Conservation (phyloP, 495 filamentous ascomycete genomes). For the Aspergillus ellipticus region DNA sequence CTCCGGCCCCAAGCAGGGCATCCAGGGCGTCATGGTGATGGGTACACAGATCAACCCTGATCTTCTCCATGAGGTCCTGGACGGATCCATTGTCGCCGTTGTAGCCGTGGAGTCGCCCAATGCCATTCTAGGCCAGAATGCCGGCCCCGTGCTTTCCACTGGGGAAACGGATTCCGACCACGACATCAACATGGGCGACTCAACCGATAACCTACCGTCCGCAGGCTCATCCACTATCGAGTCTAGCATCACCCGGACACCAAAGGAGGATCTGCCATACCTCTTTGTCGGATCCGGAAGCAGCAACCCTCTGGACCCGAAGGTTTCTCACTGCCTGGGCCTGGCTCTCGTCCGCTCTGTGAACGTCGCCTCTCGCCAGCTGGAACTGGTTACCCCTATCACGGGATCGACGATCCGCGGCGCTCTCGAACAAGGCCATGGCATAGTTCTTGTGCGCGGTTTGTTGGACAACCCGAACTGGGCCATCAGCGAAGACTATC, state of each 20-base stretch:
- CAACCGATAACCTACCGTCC: neutral
- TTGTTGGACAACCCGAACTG: slow-evolving; percentile 50
- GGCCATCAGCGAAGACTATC: slow-evolving; percentile 46
- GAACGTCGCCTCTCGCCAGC: slow-evolving; percentile 29
- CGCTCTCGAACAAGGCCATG: slow-evolving; percentile 30
- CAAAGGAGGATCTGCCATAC: slow-evolving; percentile 37
- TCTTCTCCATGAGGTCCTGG: slow-evolving; percentile 48
- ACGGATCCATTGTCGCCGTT: slow-evolving; percentile 56
- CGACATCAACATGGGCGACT: slow-evolving; percentile 26
- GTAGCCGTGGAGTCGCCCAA: slow-evolving; percentile 47
- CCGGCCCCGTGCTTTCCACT: neutral
- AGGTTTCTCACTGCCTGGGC: slow-evolving; percentile 43
- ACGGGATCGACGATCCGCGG: slow-evolving; percentile 27
- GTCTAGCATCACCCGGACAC: slow-evolving; percentile 28
- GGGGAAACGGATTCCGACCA: slow-evolving; percentile 12
- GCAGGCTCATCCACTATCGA: slow-evolving; percentile 7
- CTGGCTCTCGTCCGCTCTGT: slow-evolving; percentile 51
- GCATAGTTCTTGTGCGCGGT: slow-evolving; percentile 51
- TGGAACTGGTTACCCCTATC: slow-evolving; percentile 51
- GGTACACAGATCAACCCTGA: slow-evolving; percentile 46
- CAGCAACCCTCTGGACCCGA: slow-evolving; percentile 39
- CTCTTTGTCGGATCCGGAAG: slow-evolving; percentile 38
- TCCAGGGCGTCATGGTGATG: slow-evolving; percentile 51
- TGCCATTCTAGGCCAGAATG: slow-evolving; percentile 24
- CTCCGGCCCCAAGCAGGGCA: slow-evolving; percentile 44